These are phyloP conservation scores for Phytophthora niederhauseri DNA, from an alignment of 352 stramenopile genomes.

Conservation along the genomic window DNA sequence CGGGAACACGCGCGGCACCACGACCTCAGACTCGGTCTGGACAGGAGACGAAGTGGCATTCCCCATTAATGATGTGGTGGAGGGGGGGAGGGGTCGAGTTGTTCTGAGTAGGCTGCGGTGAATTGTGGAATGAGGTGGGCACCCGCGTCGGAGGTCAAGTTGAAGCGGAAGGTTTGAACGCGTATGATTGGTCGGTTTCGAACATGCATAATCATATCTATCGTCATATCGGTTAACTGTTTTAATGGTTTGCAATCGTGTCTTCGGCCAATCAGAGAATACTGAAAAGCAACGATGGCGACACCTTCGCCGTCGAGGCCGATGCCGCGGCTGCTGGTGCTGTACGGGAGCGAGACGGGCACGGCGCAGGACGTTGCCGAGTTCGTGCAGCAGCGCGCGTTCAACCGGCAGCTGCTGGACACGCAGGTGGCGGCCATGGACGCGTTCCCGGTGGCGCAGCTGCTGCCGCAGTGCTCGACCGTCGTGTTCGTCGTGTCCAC, in stretches of 20 bases:
- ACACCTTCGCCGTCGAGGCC: background rate
- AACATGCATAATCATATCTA: constrained; percentile 1
- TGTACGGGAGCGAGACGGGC: constrained; percentile 93
- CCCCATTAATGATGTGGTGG: background rate
- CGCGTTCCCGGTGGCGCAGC: constrained; percentile 55
- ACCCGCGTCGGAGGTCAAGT: background rate
- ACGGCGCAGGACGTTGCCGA: constrained; percentile 89
- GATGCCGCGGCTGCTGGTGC: constrained; percentile 67
- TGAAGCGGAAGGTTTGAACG: background rate
- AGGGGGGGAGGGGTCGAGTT: background rate
- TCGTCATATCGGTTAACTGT: background rate
- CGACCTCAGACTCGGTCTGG: background rate
- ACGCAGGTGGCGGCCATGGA: constrained; percentile 71
- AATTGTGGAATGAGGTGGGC: background rate
- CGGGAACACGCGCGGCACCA: constrained; percentile 37
- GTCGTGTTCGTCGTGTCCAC: constrained; percentile 93
- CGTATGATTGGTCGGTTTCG: background rate
- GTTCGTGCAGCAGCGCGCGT: constrained; percentile 71
- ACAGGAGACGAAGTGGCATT: background rate
- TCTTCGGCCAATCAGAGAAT: constrained; percentile 18
- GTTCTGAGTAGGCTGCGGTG: background rate
- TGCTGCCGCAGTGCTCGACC: constrained; percentile 57
- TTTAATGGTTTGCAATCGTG: background rate
- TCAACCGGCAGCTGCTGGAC: constrained; percentile 62
- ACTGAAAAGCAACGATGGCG: constrained; percentile 18